These are phyloP conservation scores for Globisporangium camurandrum DNA, from an alignment of 352 stramenopile species.

Conservation along the genomic window DNA sequence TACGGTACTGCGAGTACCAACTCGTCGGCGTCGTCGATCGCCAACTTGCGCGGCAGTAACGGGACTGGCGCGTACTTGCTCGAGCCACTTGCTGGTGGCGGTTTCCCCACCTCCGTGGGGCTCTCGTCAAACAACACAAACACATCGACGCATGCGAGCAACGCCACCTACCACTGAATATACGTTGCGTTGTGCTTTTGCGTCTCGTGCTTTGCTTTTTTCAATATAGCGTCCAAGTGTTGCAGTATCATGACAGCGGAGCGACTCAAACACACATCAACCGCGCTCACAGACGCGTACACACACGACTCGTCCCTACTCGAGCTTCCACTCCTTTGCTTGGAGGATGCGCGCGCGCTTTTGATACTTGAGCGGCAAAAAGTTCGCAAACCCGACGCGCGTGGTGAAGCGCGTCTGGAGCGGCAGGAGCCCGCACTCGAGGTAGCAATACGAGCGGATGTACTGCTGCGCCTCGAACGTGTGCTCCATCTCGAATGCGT, in stretches of 20 bases:
- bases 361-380: conserved; percentile 36
- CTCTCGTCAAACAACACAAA: background rate
- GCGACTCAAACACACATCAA: no score
- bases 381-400: conserved; percentile 38
- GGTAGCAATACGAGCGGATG: conserved; percentile 44
- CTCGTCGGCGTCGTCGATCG: conserved; percentile 18
- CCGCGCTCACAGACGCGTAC: no score
- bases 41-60: conserved; percentile 38
- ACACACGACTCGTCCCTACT: no score
- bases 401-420: conserved; percentile 41
- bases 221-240: no score
- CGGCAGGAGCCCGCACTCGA: conserved; percentile 44
- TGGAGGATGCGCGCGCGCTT: conserved; percentile 10
- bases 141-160: background rate
- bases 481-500: conserved; percentile 28
- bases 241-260: no score
- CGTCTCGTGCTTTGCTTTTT: no score
- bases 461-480: conserved; percentile 26
- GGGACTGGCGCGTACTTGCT: conserved; percentile 36
- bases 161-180: conserved; percentile 8
- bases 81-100: conserved; percentile 30
- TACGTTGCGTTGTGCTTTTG: background rate
- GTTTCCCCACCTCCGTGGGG: conserved; percentile 28
- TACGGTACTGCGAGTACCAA: conserved; percentile 27
- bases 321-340: conserved; percentile 8